These are phyloP conservation scores for Fragilaria radians DNA, from an alignment of 108 stramenopile species.

Conservation along the genomic window DNA sequence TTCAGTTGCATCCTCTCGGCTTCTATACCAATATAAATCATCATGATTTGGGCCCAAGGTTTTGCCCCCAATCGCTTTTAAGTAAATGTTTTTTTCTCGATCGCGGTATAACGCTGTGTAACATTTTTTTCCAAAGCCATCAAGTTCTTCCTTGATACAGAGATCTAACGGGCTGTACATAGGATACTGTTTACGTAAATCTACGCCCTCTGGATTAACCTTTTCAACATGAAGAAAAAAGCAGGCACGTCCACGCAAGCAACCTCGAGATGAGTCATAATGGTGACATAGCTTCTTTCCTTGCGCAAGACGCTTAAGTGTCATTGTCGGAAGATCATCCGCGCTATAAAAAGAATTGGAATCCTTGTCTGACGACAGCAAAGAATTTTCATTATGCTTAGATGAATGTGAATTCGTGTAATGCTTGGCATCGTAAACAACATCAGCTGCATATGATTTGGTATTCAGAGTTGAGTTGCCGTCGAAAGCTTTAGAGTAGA, in stretches of 20 bases:
- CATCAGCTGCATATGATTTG: not conserved
- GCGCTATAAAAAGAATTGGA: no score
- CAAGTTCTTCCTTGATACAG: not conserved
- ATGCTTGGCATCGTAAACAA: not conserved
- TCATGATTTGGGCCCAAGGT: not conserved
- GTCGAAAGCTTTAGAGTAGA: not conserved
- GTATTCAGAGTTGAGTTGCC: not conserved
- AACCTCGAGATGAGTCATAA: not conserved
- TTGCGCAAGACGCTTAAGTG: not conserved
- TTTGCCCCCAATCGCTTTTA: not conserved
- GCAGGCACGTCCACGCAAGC: not conserved
- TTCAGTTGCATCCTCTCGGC: not conserved
- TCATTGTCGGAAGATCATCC: not conserved
- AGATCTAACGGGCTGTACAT: not conserved
- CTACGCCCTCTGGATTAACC: not conserved
- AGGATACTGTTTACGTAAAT: not conserved
- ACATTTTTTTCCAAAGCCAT: not conserved
- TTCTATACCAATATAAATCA: not conserved
- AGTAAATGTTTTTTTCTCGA: not conserved
- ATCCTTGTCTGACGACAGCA: no score
- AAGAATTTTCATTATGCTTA: no score
- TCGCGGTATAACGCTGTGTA: not conserved
- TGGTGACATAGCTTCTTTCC: not conserved
- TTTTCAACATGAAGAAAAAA: not conserved
- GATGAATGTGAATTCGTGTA: not conserved